A percentile compares a stretch with the other conserved stretches of the same genome.
Conservation (phyloP, 805 yeast species). For the Candida orba region DNA sequence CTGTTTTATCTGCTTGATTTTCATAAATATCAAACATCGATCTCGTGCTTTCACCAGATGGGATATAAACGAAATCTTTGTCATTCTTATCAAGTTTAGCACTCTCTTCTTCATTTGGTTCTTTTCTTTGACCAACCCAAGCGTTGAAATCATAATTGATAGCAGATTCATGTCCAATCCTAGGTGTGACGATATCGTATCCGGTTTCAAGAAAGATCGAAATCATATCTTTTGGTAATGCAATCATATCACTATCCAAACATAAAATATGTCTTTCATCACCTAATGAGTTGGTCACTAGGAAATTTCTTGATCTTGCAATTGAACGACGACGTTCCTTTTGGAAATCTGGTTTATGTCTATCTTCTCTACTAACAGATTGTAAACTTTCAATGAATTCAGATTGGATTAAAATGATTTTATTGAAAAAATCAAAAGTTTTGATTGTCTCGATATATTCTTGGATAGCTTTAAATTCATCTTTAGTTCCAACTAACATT, state of each 20-base stretch:
- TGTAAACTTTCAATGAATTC: constrained; percentile 16
- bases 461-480: constrained; percentile 4
- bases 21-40: constrained; percentile 17
- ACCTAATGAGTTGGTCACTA: constrained; percentile 19
- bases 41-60: constrained; percentile 19
- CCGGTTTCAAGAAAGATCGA: constrained; percentile 17
- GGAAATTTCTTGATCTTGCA: constrained; percentile 25
- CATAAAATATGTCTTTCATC: constrained; percentile 25
- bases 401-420: constrained; percentile 13
- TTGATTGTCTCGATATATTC: constrained; percentile 4
- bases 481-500: constrained; percentile 10
- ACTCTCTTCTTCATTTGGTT: constrained; percentile 21
- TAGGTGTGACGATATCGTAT: constrained; percentile 27
- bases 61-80: constrained; percentile 20
- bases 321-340: constrained; percentile 23
- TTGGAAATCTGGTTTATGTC: constrained; percentile 17
- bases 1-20: constrained; percentile 5
- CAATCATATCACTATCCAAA: constrained; percentile 27
- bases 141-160: constrained; percentile 30
- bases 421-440: constrained; percentile 3
- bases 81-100: constrained; percentile 13
- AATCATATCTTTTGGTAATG: constrained; percentile 21
- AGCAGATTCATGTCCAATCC: constrained; percentile 21
- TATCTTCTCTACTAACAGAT: constrained; percentile 9
- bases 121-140: constrained; percentile 27